These are phyloP conservation scores for Nicotiana tomentosiformis DNA, from an alignment of 257 asterid genomes.

Conservation along the genomic window DNA sequence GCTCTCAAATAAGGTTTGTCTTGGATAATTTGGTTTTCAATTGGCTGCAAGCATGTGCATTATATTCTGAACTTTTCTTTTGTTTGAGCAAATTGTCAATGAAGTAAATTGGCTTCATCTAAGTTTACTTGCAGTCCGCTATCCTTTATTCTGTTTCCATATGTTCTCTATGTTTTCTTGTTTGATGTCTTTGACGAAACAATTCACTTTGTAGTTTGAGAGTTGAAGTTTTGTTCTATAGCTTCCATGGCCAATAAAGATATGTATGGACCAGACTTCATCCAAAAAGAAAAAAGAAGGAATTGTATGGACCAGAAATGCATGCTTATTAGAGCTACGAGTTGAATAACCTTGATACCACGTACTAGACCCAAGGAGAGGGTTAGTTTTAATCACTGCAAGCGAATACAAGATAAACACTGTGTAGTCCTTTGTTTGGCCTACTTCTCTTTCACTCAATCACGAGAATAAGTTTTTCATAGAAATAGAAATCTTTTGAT, in stretches of 20 bases:
- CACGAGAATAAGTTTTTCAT: not conserved
- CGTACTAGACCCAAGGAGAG: not conserved
- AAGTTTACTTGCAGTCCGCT: not conserved
- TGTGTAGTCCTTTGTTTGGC: not conserved
- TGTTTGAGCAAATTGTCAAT: not conserved
- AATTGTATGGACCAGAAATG: not conserved
- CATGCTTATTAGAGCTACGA: not conserved
- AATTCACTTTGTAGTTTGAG: not conserved
- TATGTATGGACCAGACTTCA: not conserved
- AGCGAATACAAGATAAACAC: not conserved
- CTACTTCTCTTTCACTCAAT: not conserved
- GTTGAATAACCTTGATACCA: not conserved
- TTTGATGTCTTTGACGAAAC: not conserved
- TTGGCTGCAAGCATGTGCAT: not conserved
- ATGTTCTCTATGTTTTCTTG: not conserved
- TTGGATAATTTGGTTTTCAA: not conserved
- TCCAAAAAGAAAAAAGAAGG: too few species aligned
- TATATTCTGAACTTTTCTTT: conserved; percentile 5
- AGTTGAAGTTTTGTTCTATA: not conserved
- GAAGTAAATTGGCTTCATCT: not conserved
- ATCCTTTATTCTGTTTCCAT: not conserved
- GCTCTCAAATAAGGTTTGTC: conserved; percentile 36
- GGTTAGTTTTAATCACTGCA: not conserved
- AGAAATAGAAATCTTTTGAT: not conserved
- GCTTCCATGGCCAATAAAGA: not conserved